A percentile compares a stretch with the other conserved stretches of the same genome.
phyloP scores from a whole-genome alignment of 2,329 filamentous ascomycete genomes.

The Microthyrium microscopicum region DNA sequence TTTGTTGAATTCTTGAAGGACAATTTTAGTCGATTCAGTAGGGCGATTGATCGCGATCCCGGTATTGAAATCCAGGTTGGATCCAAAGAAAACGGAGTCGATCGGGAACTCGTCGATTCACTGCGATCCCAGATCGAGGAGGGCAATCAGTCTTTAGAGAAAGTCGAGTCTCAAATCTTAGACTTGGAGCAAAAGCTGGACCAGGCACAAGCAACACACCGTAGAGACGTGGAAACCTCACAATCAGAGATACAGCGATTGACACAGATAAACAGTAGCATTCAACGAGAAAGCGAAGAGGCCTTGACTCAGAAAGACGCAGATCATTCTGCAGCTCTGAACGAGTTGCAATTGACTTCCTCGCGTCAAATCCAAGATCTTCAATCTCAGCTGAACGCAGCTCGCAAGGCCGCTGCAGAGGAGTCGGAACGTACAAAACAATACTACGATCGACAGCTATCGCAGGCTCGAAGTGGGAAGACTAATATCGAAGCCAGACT shows the following conservation, averaged over 20 bases:
- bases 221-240: slow-evolving; percentile 38
- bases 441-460: slow-evolving; percentile 10
- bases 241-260: slow-evolving; percentile 33
- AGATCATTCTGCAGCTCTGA: slow-evolving; percentile 16
- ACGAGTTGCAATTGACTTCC: slow-evolving; percentile 22
- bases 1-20: slow-evolving; percentile 95
- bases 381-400: slow-evolving; percentile 6
- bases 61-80: slow-evolving; percentile 71
- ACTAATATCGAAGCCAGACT: slow-evolving; percentile 2
- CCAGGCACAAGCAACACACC: slow-evolving; percentile 59
- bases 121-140: slow-evolving; percentile 63
- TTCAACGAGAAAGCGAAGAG: slow-evolving; percentile 53
- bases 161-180: slow-evolving; percentile 38
- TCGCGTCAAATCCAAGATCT: slow-evolving; percentile 8
- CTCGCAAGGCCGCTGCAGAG: slow-evolving; percentile 7
- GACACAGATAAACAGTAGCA: slow-evolving; percentile 50
- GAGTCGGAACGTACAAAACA: slow-evolving; percentile 13
- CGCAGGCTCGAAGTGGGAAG: slow-evolving; percentile 8
- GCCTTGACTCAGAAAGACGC: slow-evolving; percentile 38
- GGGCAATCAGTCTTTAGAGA: slow-evolving; percentile 44
- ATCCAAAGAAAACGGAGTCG: slow-evolving; percentile 78
- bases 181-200: slow-evolving; percentile 41
- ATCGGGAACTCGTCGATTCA: slow-evolving; percentile 81
- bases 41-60: slow-evolving; percentile 81
- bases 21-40: slow-evolving; percentile 71